phyloP scores from a whole-genome alignment of 2,329 filamentous ascomycete species.

The Capronia coronata region DNA sequence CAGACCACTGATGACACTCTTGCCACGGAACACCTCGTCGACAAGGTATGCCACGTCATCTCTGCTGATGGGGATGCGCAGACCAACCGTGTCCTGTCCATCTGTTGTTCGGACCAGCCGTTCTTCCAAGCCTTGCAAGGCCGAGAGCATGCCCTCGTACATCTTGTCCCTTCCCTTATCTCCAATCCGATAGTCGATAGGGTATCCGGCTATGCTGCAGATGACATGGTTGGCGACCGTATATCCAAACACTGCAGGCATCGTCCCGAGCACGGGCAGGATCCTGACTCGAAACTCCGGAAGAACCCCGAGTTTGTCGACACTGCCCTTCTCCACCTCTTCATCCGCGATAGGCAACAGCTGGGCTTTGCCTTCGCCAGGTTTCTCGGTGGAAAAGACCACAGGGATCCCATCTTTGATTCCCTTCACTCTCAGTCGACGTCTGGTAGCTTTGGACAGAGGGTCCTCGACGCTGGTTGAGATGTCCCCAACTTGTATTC shows the following conservation, averaged over 20 bases:
- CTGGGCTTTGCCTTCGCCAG: constrained; percentile 83
- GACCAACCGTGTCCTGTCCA: constrained; percentile 54
- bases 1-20: constrained; percentile 75
- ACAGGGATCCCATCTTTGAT: constrained; percentile 81
- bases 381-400: constrained; percentile 86
- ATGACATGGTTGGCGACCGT: constrained; percentile 90
- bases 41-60: constrained; percentile 81
- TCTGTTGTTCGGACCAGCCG: constrained; percentile 53
- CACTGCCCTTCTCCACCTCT: constrained; percentile 77
- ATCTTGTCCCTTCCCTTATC: constrained; percentile 82
- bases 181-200: constrained; percentile 67
- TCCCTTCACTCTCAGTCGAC: constrained; percentile 68
- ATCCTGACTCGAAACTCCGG: constrained; percentile 94
- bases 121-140: constrained; percentile 72
- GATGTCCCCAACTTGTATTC: constrained; percentile 86
- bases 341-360: constrained; percentile 80
- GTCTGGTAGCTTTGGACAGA: constrained; percentile 74
- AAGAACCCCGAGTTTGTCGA: constrained; percentile 79
- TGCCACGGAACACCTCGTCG: constrained; percentile 80
- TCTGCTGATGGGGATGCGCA: constrained; percentile 70
- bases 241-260: constrained; percentile 94
- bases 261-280: constrained; percentile 86
- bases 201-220: constrained; percentile 72
- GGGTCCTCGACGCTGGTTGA: constrained; percentile 81
- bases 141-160: constrained; percentile 75